Evolutionary conservation across 345 rosid species (phyloP).

Genomic region (Carallia pectinifolia): DNA sequence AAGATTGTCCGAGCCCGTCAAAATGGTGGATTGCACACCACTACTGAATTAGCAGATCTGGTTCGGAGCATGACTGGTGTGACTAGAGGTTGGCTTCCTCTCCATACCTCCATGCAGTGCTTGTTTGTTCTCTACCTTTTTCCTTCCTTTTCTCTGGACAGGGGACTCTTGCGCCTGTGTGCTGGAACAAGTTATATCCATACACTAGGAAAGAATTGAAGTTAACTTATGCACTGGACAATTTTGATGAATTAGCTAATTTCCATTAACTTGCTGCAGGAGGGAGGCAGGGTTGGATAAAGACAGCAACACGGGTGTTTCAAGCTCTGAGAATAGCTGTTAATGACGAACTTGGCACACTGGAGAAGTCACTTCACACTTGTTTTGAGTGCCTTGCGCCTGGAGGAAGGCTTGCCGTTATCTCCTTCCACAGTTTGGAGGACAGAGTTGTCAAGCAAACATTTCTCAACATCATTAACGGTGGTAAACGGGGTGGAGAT

Average conservation of each 20-base stretch:
- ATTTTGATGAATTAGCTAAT: constrained; percentile 1
- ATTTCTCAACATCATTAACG: constrained; percentile 64
- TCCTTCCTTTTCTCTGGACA: neutral
- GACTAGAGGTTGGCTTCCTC: constrained; percentile 45
- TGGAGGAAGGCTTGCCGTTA: constrained; percentile 87
- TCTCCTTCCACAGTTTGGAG: constrained; percentile 94
- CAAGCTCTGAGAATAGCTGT: constrained; percentile 94
- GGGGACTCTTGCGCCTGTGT: no score
- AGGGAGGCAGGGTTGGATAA: constrained; percentile 95
- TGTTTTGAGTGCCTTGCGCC: constrained; percentile 80
- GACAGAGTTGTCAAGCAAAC: constrained; percentile 89
- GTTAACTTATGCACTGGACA: neutral
- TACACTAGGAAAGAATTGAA: neutral
- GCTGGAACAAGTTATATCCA: neutral
- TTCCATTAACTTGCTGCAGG: constrained; percentile 36
- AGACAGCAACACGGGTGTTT: constrained; percentile 91
- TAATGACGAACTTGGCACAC: constrained; percentile 80
- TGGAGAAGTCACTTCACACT: constrained; percentile 62
- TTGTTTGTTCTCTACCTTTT: neutral
- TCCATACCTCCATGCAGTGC: neutral
- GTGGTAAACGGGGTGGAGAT: constrained; percentile 25
- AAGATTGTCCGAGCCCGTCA: constrained; percentile 69
- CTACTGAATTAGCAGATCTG: constrained; percentile 70
- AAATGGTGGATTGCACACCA: constrained; percentile 74
- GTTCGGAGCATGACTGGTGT: constrained; percentile 44